phyloP scores from a whole-genome alignment of 179 eudicot species.

The Carnegiea gigantea region DNA sequence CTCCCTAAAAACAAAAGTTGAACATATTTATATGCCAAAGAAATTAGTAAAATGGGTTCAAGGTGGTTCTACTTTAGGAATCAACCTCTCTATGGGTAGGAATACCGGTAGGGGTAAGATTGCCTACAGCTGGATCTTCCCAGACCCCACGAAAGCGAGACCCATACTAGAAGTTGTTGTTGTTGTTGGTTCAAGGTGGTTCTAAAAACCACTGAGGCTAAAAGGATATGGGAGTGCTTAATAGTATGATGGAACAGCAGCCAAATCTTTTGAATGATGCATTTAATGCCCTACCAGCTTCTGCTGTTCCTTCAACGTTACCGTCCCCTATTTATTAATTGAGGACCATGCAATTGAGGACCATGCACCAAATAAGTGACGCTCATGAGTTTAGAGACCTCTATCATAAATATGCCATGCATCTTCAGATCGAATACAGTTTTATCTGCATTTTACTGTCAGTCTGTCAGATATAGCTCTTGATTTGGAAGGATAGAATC shows the following conservation, averaged over 20 bases:
- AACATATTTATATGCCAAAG: not conserved
- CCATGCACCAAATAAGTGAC: slow-evolving; percentile 1
- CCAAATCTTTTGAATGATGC: slow-evolving; percentile 2
- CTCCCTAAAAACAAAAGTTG: too few relatives aligned
- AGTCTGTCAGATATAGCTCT: not conserved
- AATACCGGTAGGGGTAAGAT: too few relatives aligned
- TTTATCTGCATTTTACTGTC: not conserved
- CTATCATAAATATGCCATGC: not conserved
- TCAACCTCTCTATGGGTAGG: too few relatives aligned
- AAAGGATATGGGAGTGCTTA: not conserved
- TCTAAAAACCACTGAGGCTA: not conserved
- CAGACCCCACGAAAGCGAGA: too few relatives aligned
- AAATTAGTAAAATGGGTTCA: not conserved
- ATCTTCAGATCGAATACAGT: not conserved
- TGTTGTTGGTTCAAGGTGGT: not conserved
- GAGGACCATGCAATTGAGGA: not conserved
- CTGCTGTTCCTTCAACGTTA: not conserved
- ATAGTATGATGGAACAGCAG: not conserved
- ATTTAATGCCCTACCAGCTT: not conserved
- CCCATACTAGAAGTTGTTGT: too few relatives aligned
- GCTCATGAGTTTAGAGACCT: not conserved
- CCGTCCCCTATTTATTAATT: not conserved
- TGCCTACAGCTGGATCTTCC: too few relatives aligned
- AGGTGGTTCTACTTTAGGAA: not conserved
- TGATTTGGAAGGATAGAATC: not conserved